Evolutionary conservation across 805 yeast genomes (phyloP).

Genomic region (Starmerella bombi): DNA sequence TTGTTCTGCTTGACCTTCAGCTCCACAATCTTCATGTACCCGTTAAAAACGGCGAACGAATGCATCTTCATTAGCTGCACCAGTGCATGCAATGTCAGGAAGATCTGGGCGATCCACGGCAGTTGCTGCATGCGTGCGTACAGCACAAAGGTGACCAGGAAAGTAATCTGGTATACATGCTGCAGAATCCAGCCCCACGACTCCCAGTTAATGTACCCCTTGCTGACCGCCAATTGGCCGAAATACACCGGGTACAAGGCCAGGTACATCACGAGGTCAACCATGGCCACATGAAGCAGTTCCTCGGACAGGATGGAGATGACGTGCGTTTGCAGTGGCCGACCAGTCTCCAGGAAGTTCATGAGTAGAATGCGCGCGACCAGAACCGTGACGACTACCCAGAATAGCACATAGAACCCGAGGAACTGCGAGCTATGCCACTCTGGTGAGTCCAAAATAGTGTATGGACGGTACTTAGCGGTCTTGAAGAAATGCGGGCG

Average conservation of each 20-base stretch:
- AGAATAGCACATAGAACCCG: constrained; percentile 61
- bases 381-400: constrained; percentile 23
- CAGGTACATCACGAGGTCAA: constrained; percentile 65
- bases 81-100: constrained; percentile 66
- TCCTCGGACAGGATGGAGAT: constrained; percentile 46
- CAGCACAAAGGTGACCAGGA: constrained; percentile 40
- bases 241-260: constrained; percentile 46
- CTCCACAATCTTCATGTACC: constrained; percentile 45
- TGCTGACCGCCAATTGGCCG: constrained; percentile 44
- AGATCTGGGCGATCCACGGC: constrained; percentile 88
- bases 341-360: constrained; percentile 37
- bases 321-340: constrained; percentile 40
- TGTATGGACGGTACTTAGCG: constrained; percentile 18
- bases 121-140: constrained; percentile 44
- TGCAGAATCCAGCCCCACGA: constrained; percentile 51
- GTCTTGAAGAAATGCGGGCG: constrained; percentile 18
- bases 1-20: constrained; percentile 5
- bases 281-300: constrained; percentile 50
- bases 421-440: constrained; percentile 35
- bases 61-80: constrained; percentile 93
- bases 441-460: constrained; percentile 24
- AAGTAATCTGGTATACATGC: constrained; percentile 41
- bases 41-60: constrained; percentile 83
- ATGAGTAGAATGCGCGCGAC: constrained; percentile 37
- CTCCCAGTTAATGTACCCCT: constrained; percentile 44